phyloP scores from a whole-genome alignment of 1,284 basidiomycete species.

The Phellopilus nigrolimitatus region DNA sequence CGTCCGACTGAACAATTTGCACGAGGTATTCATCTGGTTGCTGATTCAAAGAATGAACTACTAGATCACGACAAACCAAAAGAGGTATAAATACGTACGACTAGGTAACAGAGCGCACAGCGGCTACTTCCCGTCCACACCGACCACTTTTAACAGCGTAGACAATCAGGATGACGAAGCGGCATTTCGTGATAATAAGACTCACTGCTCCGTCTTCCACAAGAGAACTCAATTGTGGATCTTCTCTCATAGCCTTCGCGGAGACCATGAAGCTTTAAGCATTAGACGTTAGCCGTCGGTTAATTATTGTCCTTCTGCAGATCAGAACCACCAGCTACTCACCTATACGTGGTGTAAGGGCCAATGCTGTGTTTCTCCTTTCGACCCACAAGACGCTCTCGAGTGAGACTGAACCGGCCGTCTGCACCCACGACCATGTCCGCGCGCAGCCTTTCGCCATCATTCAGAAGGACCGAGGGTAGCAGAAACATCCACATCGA shows the following conservation, averaged over 20 bases:
- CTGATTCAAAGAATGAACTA: not conserved
- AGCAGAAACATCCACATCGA: slow-evolving; percentile 31
- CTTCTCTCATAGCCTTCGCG: slow-evolving; percentile 3
- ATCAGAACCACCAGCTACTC: not conserved
- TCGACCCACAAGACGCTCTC: slow-evolving; percentile 27
- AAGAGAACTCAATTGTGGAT: slow-evolving; percentile 11
- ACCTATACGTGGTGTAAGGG: slow-evolving; percentile 7
- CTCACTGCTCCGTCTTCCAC: slow-evolving; percentile 12
- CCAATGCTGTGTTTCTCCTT: slow-evolving; percentile 8
- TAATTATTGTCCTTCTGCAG: too few species aligned
- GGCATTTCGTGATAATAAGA: not conserved
- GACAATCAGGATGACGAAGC: not conserved
- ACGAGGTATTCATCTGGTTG: slow-evolving; percentile 2
- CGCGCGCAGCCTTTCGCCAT: slow-evolving; percentile 42
- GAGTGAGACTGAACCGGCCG: slow-evolving; percentile 38
- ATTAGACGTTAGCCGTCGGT: not conserved
- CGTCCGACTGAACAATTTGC: not conserved
- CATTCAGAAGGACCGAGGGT: slow-evolving; percentile 36
- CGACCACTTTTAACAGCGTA: slow-evolving; percentile 5
- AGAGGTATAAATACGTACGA: slow-evolving; percentile 2
- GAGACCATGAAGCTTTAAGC: slow-evolving; percentile 6
- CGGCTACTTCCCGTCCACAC: slow-evolving; percentile 6
- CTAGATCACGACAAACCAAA: not conserved
- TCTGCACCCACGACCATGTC: slow-evolving; percentile 70
- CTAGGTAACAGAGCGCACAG: slow-evolving; percentile 8